Evolutionary conservation across 495 filamentous ascomycete genomes (phyloP), one percentile per base, ranked within the genome.

Genomic region (Rusavskia elegans): DNA sequence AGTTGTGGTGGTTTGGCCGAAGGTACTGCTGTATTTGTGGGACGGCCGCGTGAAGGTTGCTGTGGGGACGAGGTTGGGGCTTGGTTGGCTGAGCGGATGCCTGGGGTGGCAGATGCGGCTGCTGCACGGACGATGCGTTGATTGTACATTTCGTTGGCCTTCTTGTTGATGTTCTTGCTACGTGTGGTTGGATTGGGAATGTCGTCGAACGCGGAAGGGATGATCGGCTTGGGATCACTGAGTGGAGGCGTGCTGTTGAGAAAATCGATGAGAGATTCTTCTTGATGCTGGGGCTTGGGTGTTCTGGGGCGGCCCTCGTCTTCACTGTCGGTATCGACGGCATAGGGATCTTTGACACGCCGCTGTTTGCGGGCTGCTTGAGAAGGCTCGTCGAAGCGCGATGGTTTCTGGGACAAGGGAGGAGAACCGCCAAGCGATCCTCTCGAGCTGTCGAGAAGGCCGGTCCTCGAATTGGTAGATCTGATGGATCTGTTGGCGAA

Each of bases 221-320:
- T 27, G 11, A 67, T 30, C 19, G 67, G 49, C 61, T 69, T 23
- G 74, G 71, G 16, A 72, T 69, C 8, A 63, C 60, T 25, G 16
- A 74, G 67, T 2, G 92, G 88, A 14, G 89, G 77, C n/a, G 77
- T 82, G 57, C 77, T 89, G 48, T 76, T 78, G 50, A 99, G 70
- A 71, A 99, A 99, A 58, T 99, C 93, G 32, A 87, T 78, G 45
- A 96, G 63, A 59, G 84, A 88, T 63, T 82, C 78, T 53, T 81
- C 77, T 27, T 81, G 64, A 16, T 81, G 68, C 11, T 45, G 46
- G 16, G 49, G 42, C 17, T 53, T 40, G 16, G 44, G 46, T 19
- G 49, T 44, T 17, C 20, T 38, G 19, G 45, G 25, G 4, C 21
- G 25, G 16, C 82, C 79, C 1, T 72, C 69, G 2, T 87, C 79